phyloP scores from a whole-genome alignment of 2,329 filamentous ascomycete species.

The Cladosporium sp. region DNA sequence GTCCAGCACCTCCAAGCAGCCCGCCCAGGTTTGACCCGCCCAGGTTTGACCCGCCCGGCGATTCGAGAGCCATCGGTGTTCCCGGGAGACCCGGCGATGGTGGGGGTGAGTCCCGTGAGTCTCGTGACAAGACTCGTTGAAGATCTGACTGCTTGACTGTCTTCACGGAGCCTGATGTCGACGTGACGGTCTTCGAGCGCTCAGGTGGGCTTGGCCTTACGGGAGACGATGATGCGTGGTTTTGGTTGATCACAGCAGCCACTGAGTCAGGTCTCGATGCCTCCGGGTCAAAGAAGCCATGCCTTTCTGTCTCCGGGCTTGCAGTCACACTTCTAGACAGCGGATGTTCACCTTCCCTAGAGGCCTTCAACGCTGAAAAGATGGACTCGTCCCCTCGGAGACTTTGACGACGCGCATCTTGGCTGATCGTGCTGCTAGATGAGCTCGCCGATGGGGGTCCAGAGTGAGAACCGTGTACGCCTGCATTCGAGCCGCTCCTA shows the following conservation, averaged over 20 bases:
- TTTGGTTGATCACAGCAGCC: neutral
- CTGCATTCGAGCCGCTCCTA: constrained; percentile 34
- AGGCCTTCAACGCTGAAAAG: constrained; percentile 47
- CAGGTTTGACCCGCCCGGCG: constrained; percentile 38
- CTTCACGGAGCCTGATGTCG: constrained; percentile 39
- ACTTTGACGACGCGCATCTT: constrained; percentile 53
- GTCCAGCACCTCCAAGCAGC: constrained; percentile 43
- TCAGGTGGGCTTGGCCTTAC: constrained; percentile 30
- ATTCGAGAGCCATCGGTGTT: constrained; percentile 41
- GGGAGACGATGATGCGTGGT: constrained; percentile 17
- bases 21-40: constrained; percentile 40
- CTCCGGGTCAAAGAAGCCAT: constrained; percentile 19
- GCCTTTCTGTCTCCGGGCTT: constrained; percentile 52
- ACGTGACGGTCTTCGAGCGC: constrained; percentile 38
- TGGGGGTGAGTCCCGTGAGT: constrained; percentile 30
- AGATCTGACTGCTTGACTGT: constrained; percentile 43
- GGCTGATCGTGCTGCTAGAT: constrained; percentile 52
- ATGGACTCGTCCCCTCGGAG: constrained; percentile 56
- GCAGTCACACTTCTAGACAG: constrained; percentile 70
- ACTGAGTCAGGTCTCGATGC: constrained; percentile 11
- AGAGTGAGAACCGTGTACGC: constrained; percentile 43
- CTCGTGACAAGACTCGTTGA: constrained; percentile 19
- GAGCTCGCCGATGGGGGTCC: constrained; percentile 50
- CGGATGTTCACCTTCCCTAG: constrained; percentile 61
- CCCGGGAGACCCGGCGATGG: constrained; percentile 42